phyloP scores from a whole-genome alignment of 2,329 filamentous ascomycete species.

The Trichoderma aggressivum region DNA sequence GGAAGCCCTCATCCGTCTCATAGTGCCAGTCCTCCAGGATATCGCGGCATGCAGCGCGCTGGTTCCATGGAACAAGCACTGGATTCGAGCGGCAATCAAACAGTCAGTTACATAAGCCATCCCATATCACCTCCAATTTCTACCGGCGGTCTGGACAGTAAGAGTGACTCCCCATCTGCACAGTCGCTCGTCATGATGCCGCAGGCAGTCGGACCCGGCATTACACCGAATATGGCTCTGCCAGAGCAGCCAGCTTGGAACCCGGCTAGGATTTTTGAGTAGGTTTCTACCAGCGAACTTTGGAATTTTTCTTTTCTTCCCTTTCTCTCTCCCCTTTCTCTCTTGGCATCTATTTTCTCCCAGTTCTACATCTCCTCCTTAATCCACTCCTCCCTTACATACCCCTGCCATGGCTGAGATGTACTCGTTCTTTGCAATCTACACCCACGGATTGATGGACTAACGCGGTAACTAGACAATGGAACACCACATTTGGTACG shows the following conservation, averaged over 20 bases:
- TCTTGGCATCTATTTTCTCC: neutral
- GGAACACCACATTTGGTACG: slow-evolving; percentile 91
- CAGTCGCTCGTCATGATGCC: slow-evolving; percentile 71
- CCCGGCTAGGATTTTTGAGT: slow-evolving; percentile 86
- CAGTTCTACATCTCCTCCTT: neutral
- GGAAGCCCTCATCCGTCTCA: slow-evolving; percentile 68
- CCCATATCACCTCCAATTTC: slow-evolving; percentile 81
- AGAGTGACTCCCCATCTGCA: slow-evolving; percentile 71
- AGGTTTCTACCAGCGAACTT: slow-evolving; percentile 41
- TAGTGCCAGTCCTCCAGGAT: slow-evolving; percentile 58
- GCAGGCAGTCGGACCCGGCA: slow-evolving; percentile 51
- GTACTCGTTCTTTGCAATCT: neutral
- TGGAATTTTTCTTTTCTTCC: neutral
- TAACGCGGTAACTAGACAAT: slow-evolving; percentile 64
- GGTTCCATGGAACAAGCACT: slow-evolving; percentile 54
- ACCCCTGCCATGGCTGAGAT: neutral
- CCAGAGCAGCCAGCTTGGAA: slow-evolving; percentile 73
- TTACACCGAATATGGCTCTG: slow-evolving; percentile 55
- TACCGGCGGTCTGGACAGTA: slow-evolving; percentile 66
- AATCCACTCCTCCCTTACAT: neutral
- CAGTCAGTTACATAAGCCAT: slow-evolving; percentile 66
- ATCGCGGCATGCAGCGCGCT: slow-evolving; percentile 44
- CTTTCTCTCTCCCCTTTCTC: neutral
- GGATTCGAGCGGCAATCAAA: slow-evolving; percentile 50
- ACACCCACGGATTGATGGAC: neutral